phyloP scores from a whole-genome alignment of 176 grass and related monocot genomes.

The Elaeis guineensis region DNA sequence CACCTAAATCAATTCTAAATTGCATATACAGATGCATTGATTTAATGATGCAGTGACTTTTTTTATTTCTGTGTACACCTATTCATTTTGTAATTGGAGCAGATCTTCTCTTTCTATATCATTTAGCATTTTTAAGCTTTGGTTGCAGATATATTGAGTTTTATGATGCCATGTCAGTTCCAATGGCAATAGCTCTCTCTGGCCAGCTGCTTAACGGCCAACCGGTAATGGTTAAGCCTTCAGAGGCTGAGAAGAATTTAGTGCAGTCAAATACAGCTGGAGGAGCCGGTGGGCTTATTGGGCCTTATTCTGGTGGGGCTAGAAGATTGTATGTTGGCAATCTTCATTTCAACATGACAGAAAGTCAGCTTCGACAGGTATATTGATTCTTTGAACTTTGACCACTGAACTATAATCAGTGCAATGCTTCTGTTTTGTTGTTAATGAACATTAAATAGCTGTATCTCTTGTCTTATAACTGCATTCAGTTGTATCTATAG shows the following conservation, averaged over 20 bases:
- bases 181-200: conserved; percentile 92
- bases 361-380: conserved; percentile 84
- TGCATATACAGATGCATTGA: too few relatives aligned
- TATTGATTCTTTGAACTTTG: not conserved
- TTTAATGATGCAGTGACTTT: too few relatives aligned
- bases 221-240: conserved; percentile 85
- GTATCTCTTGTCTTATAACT: too few relatives aligned
- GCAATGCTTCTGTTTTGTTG: too few relatives aligned
- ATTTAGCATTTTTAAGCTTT: conserved; percentile 5
- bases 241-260: conserved; percentile 97
- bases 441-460: too few relatives aligned
- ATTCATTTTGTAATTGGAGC: too few relatives aligned
- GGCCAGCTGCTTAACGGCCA: conserved; percentile 75
- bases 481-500: too few relatives aligned
- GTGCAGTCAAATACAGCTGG: conserved; percentile 71
- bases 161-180: conserved; percentile 95
- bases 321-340: conserved; percentile 95
- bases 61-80: too few relatives aligned
- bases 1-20: too few relatives aligned
- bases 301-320: conserved; percentile 50
- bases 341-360: conserved; percentile 90
- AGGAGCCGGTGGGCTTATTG: conserved; percentile 25
- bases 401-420: too few relatives aligned
- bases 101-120: too few relatives aligned
- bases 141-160: conserved; percentile 88